Percentiles rank a stretch among this genome's conserved stretches.
Conservation (phyloP, 208 protist species). For the Acanthamoeba royreba region DNA sequence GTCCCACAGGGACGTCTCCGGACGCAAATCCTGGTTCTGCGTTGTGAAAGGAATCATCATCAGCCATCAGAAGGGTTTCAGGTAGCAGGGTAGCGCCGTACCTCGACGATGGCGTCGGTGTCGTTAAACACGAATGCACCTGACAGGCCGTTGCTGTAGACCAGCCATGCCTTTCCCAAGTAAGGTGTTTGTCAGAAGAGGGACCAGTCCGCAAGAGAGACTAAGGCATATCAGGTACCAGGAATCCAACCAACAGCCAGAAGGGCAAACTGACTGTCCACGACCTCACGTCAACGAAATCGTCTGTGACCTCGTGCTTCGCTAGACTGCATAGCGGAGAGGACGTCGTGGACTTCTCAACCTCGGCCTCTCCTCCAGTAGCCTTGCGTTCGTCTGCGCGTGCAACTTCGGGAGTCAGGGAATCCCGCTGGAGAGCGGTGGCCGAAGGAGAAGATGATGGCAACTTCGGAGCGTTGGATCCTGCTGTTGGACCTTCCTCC, state of each 20-base stretch:
- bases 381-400: too few relatives aligned
- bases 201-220: background rate
- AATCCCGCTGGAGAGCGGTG: too few relatives aligned
- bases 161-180: slow-evolving; percentile 28
- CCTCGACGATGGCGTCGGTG: background rate
- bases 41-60: background rate
- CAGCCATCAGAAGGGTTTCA: background rate
- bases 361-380: background rate
- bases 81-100: too few relatives aligned
- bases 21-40: background rate
- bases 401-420: too few relatives aligned
- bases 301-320: too few relatives aligned
- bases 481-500: background rate
- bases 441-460: too few relatives aligned
- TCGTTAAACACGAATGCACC: background rate
- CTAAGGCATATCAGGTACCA: background rate
- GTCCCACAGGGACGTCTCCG: background rate
- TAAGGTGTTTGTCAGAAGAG: too few relatives aligned
- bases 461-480: too few relatives aligned
- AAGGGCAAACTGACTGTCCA: background rate
- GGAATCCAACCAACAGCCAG: background rate
- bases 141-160: slow-evolving; percentile 6
- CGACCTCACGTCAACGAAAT: background rate
- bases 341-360: background rate
- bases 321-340: too few relatives aligned